phyloP scores from a whole-genome alignment of 228 moss, liverwort and hornwort species.

The Sphagnum fallax region DNA sequence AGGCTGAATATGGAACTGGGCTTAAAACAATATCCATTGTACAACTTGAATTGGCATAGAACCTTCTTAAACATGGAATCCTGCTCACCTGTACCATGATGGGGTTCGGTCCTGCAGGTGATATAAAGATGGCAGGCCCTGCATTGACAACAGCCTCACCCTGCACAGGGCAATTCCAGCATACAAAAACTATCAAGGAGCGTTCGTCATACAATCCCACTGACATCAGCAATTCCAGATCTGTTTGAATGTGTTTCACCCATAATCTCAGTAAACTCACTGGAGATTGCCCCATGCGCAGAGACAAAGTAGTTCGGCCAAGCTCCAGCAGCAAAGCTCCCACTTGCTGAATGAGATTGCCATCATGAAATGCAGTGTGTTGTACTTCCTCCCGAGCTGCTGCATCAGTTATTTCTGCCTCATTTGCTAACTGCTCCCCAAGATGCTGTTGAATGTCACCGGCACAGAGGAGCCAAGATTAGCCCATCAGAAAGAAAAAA shows the following conservation, averaged over 20 bases:
- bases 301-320: slow-evolving; percentile 75
- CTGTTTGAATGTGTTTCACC: no score
- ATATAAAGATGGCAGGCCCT: slow-evolving; percentile 93
- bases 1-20: neutral
- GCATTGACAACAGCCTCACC: slow-evolving; percentile 81
- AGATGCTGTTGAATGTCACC: slow-evolving; percentile 51
- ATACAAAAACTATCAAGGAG: neutral
- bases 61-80: neutral
- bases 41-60: no score
- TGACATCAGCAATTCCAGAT: no score
- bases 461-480: slow-evolving; percentile 1
- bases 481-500: no score
- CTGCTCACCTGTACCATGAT: slow-evolving; percentile 95
- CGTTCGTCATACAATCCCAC: no score
- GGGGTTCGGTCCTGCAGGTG: slow-evolving; percentile 88
- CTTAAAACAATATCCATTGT: no score
- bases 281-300: slow-evolving; percentile 91
- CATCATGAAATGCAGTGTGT: slow-evolving; percentile 67
- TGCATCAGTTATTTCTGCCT: slow-evolving; percentile 51
- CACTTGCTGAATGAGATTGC: slow-evolving; percentile 95
- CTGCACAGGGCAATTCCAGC: slow-evolving; percentile 24
- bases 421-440: slow-evolving; percentile 76
- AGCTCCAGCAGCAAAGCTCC: slow-evolving; percentile 95
- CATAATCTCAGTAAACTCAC: slow-evolving; percentile 29
- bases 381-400: slow-evolving; percentile 67